Evolutionary conservation across 2,329 filamentous ascomycete species (phyloP).

Genomic region (Fusarium musae): DNA sequence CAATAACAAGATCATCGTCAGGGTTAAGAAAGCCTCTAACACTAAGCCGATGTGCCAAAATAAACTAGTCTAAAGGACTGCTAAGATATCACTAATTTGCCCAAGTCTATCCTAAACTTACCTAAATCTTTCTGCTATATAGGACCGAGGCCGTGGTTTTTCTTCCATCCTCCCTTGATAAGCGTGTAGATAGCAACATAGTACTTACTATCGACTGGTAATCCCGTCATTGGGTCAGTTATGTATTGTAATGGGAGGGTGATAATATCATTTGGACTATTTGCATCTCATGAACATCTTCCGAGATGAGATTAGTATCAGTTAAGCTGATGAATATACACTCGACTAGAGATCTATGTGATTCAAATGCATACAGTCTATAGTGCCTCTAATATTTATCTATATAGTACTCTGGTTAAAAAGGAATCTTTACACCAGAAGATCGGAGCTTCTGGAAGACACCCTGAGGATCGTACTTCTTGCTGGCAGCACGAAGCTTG

Average conservation of each 20-base stretch:
- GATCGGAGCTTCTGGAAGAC: constrained; percentile 51
- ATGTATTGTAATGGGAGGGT: too few relatives aligned
- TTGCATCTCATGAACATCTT: not conserved
- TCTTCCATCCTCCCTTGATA: not conserved
- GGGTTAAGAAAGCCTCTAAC: too few relatives aligned
- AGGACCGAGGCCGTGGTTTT: not conserved
- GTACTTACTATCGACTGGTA: too few relatives aligned
- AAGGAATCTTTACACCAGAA: constrained; percentile 50
- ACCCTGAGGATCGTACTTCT: constrained; percentile 52
- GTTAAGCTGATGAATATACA: too few relatives aligned
- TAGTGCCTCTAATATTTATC: not conserved
- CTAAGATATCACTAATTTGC: not conserved
- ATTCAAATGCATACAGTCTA: not conserved
- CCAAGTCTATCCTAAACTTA: not conserved
- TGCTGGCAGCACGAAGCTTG: constrained; percentile 46
- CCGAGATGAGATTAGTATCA: not conserved
- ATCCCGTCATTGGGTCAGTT: too few relatives aligned
- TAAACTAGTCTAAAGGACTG: not conserved
- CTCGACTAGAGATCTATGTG: too few relatives aligned
- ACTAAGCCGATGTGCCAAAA: too few relatives aligned
- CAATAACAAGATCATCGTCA: not conserved
- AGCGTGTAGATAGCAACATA: not conserved
- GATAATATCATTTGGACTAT: not conserved
- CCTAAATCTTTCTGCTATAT: not conserved
- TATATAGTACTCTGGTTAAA: not conserved